phyloP scores from a whole-genome alignment of 2,329 filamentous ascomycete species.

The Exophiala phaeomuriformis region DNA sequence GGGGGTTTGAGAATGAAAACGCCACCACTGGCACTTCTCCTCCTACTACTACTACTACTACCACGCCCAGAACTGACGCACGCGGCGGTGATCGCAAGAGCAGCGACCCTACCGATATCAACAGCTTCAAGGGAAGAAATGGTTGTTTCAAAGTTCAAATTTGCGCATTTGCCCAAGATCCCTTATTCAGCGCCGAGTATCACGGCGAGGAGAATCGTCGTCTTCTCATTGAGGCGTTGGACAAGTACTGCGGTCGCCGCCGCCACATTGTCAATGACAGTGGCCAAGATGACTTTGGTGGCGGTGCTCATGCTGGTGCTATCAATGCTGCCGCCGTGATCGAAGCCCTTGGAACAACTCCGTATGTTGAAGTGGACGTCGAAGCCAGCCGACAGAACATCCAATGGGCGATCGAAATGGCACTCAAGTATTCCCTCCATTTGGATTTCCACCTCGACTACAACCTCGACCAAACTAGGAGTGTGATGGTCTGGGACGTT shows the following conservation, averaged over 20 bases:
- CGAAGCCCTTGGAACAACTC: slow-evolving; percentile 59
- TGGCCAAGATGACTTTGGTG: too few species aligned
- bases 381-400: slow-evolving; percentile 51
- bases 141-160: slow-evolving; percentile 53
- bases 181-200: slow-evolving; percentile 52
- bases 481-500: slow-evolving; percentile 50
- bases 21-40: too few species aligned
- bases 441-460: slow-evolving; percentile 69
- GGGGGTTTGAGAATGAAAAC: slow-evolving; percentile 42
- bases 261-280: too few species aligned
- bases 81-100: too few species aligned
- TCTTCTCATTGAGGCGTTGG: slow-evolving; percentile 44
- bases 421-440: slow-evolving; percentile 47
- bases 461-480: slow-evolving; percentile 47
- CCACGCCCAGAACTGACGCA: too few species aligned
- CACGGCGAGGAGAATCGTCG: slow-evolving; percentile 46
- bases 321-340: slow-evolving; percentile 32
- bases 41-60: too few species aligned
- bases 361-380: slow-evolving; percentile 57
- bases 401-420: slow-evolving; percentile 53
- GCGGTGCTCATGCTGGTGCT: too few species aligned
- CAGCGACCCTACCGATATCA: too few species aligned
- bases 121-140: too few species aligned
- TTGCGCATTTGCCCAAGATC: slow-evolving; percentile 64
- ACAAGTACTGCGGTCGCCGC: slow-evolving; percentile 17